phyloP scores from a whole-genome alignment of 441 rosid genomes.

The Heliophila coronopifolia region DNA sequence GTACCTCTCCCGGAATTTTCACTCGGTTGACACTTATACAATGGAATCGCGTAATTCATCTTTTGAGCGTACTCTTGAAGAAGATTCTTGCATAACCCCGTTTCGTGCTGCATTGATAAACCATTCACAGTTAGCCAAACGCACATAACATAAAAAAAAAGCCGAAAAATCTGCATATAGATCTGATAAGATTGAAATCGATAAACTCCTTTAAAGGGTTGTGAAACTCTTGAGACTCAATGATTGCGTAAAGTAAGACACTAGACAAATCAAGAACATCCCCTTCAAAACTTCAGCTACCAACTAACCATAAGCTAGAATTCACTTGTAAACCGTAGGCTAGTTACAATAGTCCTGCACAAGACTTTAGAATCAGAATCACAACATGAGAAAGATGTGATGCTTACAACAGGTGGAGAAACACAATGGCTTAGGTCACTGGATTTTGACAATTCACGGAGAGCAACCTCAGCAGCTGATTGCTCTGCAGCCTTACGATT shows the following conservation, averaged over 20 bases:
- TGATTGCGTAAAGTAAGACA: background rate
- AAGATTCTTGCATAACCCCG: constrained; percentile 78
- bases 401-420: constrained; percentile 74
- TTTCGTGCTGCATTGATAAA: constrained; percentile 53
- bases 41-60: constrained; percentile 83
- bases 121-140: constrained; percentile 10
- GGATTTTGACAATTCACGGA: constrained; percentile 54
- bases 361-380: background rate
- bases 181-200: background rate
- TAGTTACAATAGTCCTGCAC: background rate
- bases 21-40: constrained; percentile 48
- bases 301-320: background rate
- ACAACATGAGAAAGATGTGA: background rate
- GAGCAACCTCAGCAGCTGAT: constrained; percentile 93
- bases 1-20: constrained; percentile 37
- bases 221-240: background rate
- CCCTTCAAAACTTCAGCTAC: background rate
- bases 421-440: constrained; percentile 45
- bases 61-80: constrained; percentile 97
- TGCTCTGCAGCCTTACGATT: constrained; percentile 94
- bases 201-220: background rate
- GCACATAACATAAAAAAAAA: background rate
- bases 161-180: background rate
- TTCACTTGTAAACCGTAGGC: background rate
- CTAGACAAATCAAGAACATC: background rate